phyloP scores from a whole-genome alignment of 371 early-diverging fungal genomes.

The Circinella umbellata region DNA sequence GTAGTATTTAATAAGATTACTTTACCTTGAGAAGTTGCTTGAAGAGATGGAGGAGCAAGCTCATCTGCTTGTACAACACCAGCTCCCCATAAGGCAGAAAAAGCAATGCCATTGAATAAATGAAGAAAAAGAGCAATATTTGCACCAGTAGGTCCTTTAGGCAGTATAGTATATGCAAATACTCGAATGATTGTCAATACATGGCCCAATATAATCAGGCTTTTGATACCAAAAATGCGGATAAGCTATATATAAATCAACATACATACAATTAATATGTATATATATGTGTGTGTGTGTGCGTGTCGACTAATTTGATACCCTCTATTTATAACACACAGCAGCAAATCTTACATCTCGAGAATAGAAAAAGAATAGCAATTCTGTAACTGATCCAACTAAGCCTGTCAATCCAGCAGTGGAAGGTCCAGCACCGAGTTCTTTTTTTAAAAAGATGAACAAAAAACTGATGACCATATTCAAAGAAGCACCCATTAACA shows the following conservation, averaged over 20 bases:
- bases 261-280: too few relatives aligned
- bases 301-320: neutral
- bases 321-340: neutral
- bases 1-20: neutral
- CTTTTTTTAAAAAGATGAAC: constrained; percentile 51
- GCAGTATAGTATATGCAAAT: constrained; percentile 54
- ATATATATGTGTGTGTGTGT: too few relatives aligned
- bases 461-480: constrained; percentile 58
- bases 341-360: constrained; percentile 43
- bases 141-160: constrained; percentile 51
- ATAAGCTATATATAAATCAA: constrained; percentile 36
- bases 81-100: constrained; percentile 59
- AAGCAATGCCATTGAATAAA: constrained; percentile 54
- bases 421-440: constrained; percentile 52
- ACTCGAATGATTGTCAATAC: constrained; percentile 53
- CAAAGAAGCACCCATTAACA: constrained; percentile 59
- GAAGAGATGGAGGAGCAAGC: constrained; percentile 52
- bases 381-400: constrained; percentile 52
- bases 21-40: constrained; percentile 58
- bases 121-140: constrained; percentile 51
- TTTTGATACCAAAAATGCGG: constrained; percentile 51
- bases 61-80: constrained; percentile 61
- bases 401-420: constrained; percentile 52
- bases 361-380: constrained; percentile 56
- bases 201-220: constrained; percentile 52